These are phyloP conservation scores for Pulveroboletus frians DNA, from an alignment of 768 basidiomycete genomes.

Conservation along the genomic window DNA sequence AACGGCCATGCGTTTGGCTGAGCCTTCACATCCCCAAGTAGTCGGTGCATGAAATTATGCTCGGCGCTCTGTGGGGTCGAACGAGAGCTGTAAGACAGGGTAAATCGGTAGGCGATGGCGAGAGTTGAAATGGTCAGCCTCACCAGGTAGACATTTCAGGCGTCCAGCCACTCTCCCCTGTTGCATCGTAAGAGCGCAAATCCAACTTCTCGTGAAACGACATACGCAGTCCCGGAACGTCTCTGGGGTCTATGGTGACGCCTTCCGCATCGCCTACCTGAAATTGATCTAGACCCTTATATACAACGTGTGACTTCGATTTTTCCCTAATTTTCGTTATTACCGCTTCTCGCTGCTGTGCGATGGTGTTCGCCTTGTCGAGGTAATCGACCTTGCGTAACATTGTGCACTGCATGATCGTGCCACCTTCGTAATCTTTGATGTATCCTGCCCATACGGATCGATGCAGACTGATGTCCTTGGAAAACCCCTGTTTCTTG, in stretches of 20 bases:
- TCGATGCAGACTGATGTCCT: conserved; percentile 90
- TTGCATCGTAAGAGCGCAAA: conserved; percentile 7
- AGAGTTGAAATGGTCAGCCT: conserved; percentile 21
- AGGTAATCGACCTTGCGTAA: conserved; percentile 89
- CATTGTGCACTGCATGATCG: conserved; percentile 98
- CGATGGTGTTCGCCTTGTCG: conserved; percentile 67
- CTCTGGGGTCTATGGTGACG: conserved; percentile 58
- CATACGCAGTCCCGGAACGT: conserved; percentile 86
- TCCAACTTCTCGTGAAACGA: not conserved
- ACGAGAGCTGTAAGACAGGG: conserved; percentile 26
- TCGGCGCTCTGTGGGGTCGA: conserved; percentile 51
- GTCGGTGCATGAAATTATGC: conserved; percentile 64
- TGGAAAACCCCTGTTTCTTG: conserved; percentile 98
- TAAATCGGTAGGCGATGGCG: conserved; percentile 1
- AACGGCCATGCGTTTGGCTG: conserved; percentile 90
- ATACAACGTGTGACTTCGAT: conserved; percentile 81
- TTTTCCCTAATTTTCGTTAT: conserved; percentile 82
- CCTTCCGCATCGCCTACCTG: conserved; percentile 50
- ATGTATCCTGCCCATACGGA: conserved; percentile 97
- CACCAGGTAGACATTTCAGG: conserved; percentile 73
- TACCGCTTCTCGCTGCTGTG: conserved; percentile 83
- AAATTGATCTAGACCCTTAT: conserved; percentile 75
- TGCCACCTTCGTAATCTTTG: conserved; percentile 99
- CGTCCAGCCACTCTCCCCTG: conserved; percentile 92
- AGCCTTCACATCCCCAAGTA: conserved; percentile 71